Percentiles rank a stretch among this genome's conserved stretches.
Evolutionary conservation across 164 flowering plant genomes (phyloP).

Genomic region (Berberis thunbergii): DNA sequence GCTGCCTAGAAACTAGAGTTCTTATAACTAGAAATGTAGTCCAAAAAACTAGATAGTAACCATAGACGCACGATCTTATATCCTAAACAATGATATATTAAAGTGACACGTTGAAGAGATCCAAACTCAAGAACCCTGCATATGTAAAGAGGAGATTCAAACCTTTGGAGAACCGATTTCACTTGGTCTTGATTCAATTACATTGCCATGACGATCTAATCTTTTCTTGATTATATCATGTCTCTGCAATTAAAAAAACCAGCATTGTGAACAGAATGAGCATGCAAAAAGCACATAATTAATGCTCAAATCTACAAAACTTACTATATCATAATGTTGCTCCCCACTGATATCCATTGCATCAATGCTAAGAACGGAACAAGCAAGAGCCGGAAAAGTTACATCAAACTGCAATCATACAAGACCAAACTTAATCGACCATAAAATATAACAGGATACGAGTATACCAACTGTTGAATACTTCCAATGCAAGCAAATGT

Average conservation of each 20-base stretch:
- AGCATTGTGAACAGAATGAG: not conserved
- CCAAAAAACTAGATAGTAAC: too few relatives aligned
- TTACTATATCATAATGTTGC: constrained; percentile 70
- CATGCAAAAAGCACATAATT: not conserved
- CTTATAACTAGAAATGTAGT: too few relatives aligned
- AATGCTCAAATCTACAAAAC: constrained; percentile 7
- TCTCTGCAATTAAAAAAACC: constrained; percentile 26
- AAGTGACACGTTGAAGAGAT: not conserved
- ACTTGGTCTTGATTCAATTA: constrained; percentile 55
- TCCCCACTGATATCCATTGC: constrained; percentile 85
- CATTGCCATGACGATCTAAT: constrained; percentile 59
- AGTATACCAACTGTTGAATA: too few relatives aligned
- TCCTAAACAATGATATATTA: too few relatives aligned
- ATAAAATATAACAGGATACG: too few relatives aligned
- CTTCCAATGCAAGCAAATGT: too few relatives aligned
- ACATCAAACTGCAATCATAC: constrained; percentile 63
- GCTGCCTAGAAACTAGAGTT: too few relatives aligned
- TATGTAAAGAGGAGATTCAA: constrained; percentile 8
- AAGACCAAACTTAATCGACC: not conserved
- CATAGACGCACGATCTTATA: too few relatives aligned
- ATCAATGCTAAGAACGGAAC: constrained; percentile 68
- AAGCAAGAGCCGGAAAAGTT: constrained; percentile 62
- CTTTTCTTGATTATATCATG: constrained; percentile 81
- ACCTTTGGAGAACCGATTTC: constrained; percentile 87
- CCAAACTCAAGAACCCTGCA: not conserved